Evolutionary conservation across 208 protist genomes (phyloP), one percentile per base, ranked within the genome.

Genomic region (Angomonas deanei): DNA sequence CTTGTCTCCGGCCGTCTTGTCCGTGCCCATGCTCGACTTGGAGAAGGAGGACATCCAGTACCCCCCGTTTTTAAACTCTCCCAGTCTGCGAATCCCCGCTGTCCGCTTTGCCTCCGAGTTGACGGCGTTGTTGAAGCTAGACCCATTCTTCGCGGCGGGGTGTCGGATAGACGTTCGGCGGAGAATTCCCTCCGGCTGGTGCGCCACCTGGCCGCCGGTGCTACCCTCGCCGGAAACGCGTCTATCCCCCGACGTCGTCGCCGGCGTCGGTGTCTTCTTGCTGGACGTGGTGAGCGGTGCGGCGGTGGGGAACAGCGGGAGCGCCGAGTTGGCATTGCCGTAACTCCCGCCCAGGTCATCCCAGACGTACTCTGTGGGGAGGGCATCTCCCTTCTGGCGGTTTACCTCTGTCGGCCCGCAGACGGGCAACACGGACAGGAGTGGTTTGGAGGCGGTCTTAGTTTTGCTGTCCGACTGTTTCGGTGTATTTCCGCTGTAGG

Each of bases 51-150:
- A 38, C 10, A 56, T 26, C 52, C 33, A 56, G 31, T 62, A 68
- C 27, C 26, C 52, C 4, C 64, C 52, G 28, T 19, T 81, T 50
- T 70, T 81, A 64, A 66, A 61, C 49, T 74, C 61, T 46, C 58
- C 34, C 56, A 61, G 47, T 24, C 47, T 8, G 23, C 47, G n/a
- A 26, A 53, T n/a, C 8, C n/a, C 47, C 5, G 11, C 23, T 6
- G 47, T n/a, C n/a, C 47, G 47, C 47, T 53, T 24, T 17, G n/a
- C 47, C 21, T 26, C 47, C 8, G 8, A 8, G 36, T 42, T 42
- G 36, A 42, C 36, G 15, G 11, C 36, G 11, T 42, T 42, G 15
- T 15, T 42, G 15, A 42, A 42, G 15, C 36, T 42, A 15, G 8
- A n/a, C 8, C 15, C 11, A 42, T 15, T 15, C 36, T 42, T 42